These are phyloP conservation scores for Tagetes patula DNA, from an alignment of 129 eudicot species.

Conservation along the genomic window DNA sequence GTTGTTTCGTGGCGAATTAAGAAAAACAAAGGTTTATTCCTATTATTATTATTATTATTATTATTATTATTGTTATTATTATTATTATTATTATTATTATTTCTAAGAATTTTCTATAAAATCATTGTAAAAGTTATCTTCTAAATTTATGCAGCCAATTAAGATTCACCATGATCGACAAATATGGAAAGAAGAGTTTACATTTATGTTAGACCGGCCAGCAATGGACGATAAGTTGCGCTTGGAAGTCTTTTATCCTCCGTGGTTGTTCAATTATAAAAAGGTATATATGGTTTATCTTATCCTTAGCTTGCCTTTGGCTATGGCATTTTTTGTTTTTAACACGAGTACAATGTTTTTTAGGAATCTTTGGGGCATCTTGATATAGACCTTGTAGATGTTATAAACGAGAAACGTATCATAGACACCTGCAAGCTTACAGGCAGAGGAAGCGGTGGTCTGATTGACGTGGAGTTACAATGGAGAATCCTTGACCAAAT, in stretches of 20 bases:
- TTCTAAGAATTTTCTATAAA: no score
- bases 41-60: no score
- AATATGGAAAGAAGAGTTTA: constrained; percentile 59
- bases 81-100: neutral
- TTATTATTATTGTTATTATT: neutral
- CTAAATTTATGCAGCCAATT: constrained; percentile 28
- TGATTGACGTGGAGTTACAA: constrained; percentile 53
- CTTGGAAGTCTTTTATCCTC: neutral
- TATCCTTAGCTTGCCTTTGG: no score
- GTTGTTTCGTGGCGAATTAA: constrained; percentile 50
- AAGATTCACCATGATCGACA: constrained; percentile 60
- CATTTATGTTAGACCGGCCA: constrained; percentile 61
- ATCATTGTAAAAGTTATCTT: no score
- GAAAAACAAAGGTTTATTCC: constrained; percentile 49
- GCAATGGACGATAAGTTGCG: constrained; percentile 31
- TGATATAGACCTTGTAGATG: constrained; percentile 53
- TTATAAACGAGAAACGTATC: constrained; percentile 54
- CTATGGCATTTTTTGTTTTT: neutral
- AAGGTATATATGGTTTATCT: constrained; percentile 32
- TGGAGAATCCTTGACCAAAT: no score
- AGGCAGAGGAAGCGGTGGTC: constrained; percentile 57
- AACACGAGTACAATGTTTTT: neutral
- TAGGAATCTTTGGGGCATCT: constrained; percentile 63
- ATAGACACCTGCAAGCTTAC: constrained; percentile 50
- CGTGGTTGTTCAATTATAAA: neutral